Evolutionary conservation across 202 grass and related monocot genomes (phyloP), one percentile per base, ranked within the genome.

Genomic region (Alloteropsis angusta): DNA sequence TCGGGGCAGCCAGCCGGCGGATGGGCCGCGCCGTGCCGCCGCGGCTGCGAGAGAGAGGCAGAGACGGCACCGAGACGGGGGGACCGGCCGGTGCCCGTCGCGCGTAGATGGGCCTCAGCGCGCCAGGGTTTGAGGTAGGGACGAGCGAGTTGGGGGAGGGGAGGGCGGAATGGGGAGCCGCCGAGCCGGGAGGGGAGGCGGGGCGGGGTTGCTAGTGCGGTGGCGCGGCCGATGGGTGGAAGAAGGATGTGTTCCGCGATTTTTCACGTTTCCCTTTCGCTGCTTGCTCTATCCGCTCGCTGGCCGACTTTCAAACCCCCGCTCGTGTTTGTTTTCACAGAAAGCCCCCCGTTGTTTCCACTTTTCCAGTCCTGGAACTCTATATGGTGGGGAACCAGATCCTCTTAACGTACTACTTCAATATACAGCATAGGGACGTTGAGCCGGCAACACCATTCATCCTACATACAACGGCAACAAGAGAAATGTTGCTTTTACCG

Each of bases 221-320:
- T 8, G 37, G 5, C 15, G 41, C 41, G 45, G 47, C 4, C 11
- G 11, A 45, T 48, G 5, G 18, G 45, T 7, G 45, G 11, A 49
- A 1, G 30, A 19, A 85, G 68, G 41, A 12, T 75, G 84, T 62
- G 84, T 14, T 54, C 77, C 34, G 62, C 62, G 34, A 76, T 76
- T 69, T 75, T 76, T 54, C 62, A 17, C 83, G 38, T 67, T 75
- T 85, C 77, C 39, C 77, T 85, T 85, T 80, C 83, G 23, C 55
- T 14, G 55, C 22, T 21, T 3, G 17, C 23, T 50, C 16, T 43
- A 34, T 65, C 80, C 45, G 46, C 70, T 82, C 32, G 13, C 41
- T 12, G 10, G 21, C 4, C n/a, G 2, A 65, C 13, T 50, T 77
- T 38, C 46, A 41, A 66, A 50, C 38, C 22, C 19, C 14, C 19